Evolutionary conservation across 2,329 filamentous ascomycete genomes (phyloP).

Genomic region (Pestalotiopsis sp.): DNA sequence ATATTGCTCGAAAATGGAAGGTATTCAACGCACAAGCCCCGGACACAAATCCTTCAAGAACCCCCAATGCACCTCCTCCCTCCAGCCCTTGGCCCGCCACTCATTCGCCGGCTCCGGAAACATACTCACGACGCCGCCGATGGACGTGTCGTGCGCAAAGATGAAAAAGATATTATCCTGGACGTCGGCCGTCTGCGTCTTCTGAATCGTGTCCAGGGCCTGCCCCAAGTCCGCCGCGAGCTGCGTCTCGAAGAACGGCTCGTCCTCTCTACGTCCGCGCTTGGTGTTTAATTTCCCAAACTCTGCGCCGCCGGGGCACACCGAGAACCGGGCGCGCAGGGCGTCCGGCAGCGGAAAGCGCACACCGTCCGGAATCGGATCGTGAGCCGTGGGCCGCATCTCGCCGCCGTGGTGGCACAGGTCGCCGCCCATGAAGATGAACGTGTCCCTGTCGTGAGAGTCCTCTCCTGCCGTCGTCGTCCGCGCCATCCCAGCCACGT

Average conservation of each 20-base stretch:
- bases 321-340: neutral
- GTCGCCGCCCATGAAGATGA: conserved; percentile 44
- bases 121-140: neutral
- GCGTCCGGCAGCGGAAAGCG: neutral
- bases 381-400: conserved; percentile 35
- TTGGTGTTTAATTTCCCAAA: neutral
- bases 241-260: neutral
- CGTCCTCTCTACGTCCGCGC: neutral
- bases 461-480: conserved; percentile 24
- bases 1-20: too few species aligned
- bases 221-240: neutral
- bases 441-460: conserved; percentile 28
- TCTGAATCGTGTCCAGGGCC: neutral
- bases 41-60: conserved; percentile 1
- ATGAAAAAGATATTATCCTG: neutral
- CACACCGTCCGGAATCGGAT: conserved; percentile 30
- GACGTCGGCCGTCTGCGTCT: neutral
- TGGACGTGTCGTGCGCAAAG: neutral
- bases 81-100: neutral
- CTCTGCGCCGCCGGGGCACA: neutral
- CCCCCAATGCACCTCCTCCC: neutral
- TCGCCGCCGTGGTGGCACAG: conserved; percentile 40
- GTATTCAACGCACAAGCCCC: too few species aligned
- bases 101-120: neutral
- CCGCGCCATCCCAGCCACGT: conserved; percentile 39